Base-by-base conservation (phyloP, 2,329 filamentous ascomycete species). In the Graphium sp. region DNA sequence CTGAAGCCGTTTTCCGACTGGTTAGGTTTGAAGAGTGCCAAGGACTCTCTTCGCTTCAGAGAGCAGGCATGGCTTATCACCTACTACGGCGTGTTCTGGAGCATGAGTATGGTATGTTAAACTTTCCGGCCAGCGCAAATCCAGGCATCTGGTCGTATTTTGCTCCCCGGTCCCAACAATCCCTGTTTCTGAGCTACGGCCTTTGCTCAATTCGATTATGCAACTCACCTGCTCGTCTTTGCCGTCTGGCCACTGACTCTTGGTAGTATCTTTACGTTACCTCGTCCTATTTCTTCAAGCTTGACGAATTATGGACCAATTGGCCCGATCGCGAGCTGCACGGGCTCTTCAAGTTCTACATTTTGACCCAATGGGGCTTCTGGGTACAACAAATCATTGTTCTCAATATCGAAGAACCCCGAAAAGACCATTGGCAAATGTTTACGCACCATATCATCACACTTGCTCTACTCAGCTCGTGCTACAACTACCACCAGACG, bases 371-470 rank as follows among this genome's bases (percentile, higher is more conserved):
- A 49, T 79, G 85, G 53, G 75, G 78, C 15, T 95, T 94, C 52
- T 94, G 83, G 78, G 53, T 94, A 26, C 87, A 95, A 55, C 85
- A 93, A 55, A 79, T 95, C 38, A 60, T 94, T 18, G 82, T 94
- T 33, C 82, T 95, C 48, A 78, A 94, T 53, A 84, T 95, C 34
- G 89, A 98, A 53, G 81, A 91, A 54, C 73, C 79, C 39, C 71
- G 89, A 44, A 95, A 95, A 56, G 89, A 98, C 43, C 78, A 94
- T 53, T 79, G 73, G 58, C 87, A 95, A 53, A 95, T 95, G 89
- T 73, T 95, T 40, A 76, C 73, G 12, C 89, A 95, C 51, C 89
- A 98, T 55, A 69, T 94, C 46, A 74, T 95, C 47, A 98, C 89
- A 13, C 81, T 75, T 43, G 59, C 62, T 5, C 70, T 98, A 24